These are phyloP conservation scores for Maudiozyma saulgeensis DNA, from an alignment of 805 yeast species.

Conservation along the genomic window DNA sequence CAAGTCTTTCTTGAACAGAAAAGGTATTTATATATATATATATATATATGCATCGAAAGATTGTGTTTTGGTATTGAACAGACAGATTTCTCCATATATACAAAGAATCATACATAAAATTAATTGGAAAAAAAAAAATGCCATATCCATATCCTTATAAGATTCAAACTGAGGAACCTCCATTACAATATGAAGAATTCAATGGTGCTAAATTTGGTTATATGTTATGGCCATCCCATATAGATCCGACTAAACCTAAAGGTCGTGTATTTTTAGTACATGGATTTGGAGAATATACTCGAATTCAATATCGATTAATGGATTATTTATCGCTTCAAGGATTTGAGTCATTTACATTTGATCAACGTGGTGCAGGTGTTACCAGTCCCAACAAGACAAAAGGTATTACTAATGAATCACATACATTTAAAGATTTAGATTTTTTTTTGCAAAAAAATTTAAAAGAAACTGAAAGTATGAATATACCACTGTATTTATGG, in stretches of 20 bases:
- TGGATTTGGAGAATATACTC: conserved; percentile 58
- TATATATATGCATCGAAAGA: not conserved
- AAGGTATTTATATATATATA: not conserved
- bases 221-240: conserved; percentile 20
- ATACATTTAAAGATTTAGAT: conserved; percentile 51
- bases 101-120: too few species aligned
- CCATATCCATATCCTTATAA: conserved; percentile 17
- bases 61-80: too few species aligned
- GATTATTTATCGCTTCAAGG: conserved; percentile 46
- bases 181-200: conserved; percentile 17
- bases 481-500: conserved; percentile 36
- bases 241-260: conserved; percentile 14
- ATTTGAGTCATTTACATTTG: conserved; percentile 58
- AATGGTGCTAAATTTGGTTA: conserved; percentile 24
- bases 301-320: conserved; percentile 40
- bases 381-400: conserved; percentile 45
- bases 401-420: conserved; percentile 50
- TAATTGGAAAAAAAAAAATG: too few species aligned
- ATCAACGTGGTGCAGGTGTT: conserved; percentile 68
- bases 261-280: conserved; percentile 57
- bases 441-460: conserved; percentile 32
- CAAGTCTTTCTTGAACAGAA: too few species aligned
- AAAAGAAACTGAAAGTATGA: conserved; percentile 13
- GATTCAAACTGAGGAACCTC: conserved; percentile 14
- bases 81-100: too few species aligned